Evolutionary conservation across 2,329 filamentous ascomycete genomes (phyloP), one percentile per base, ranked within the genome.

Genomic region (Pyrenophora teres): DNA sequence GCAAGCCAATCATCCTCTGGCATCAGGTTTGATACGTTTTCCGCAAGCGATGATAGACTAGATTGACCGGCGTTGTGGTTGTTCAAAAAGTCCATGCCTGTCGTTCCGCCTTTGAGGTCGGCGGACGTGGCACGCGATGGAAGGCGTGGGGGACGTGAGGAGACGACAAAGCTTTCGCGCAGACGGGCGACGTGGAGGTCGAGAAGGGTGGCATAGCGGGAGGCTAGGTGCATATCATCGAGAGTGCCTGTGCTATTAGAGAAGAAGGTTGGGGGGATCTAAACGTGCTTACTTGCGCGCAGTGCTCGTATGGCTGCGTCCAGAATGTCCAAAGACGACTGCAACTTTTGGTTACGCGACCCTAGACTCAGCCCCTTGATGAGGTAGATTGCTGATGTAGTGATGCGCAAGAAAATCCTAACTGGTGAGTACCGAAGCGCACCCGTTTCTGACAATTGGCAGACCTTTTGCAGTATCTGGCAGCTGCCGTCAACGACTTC

Each of bases 401-500:
- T 82, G 39, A 83, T 78, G 19, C 81, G 77, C 2, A 83, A 67
- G 46, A 82, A 81, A 12, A 83, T 79, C 15, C 81, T 73, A 2
- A 82, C 78, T 0, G 81, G 82, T 0, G 77, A 80, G 55, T 80
- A 83, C 3, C 77, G 74, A n/a, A 84, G 69, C 6, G 68, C 69
- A 0, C 72, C 73, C 2, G 70, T 73, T 21, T 82, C 76, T 2
- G 77, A 76, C 1, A 84, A 72, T 35, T 78, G 74, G 0, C 73
- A 77, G 2, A 80, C 78, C 41, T 78, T 81, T 40, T 79, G 70
- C 3, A 83, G 67, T 23, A 82, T 81, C 45, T 81, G 73, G 38
- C 79, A 78, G 51, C 78, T 81, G 1, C 78, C 79, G 16, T 83
- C 78, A 3, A 83, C 80, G 1, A 83, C 81, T 61, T 83, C 80